phyloP scores from a whole-genome alignment of 176 grass and related monocot species.

The Cocos nucifera region DNA sequence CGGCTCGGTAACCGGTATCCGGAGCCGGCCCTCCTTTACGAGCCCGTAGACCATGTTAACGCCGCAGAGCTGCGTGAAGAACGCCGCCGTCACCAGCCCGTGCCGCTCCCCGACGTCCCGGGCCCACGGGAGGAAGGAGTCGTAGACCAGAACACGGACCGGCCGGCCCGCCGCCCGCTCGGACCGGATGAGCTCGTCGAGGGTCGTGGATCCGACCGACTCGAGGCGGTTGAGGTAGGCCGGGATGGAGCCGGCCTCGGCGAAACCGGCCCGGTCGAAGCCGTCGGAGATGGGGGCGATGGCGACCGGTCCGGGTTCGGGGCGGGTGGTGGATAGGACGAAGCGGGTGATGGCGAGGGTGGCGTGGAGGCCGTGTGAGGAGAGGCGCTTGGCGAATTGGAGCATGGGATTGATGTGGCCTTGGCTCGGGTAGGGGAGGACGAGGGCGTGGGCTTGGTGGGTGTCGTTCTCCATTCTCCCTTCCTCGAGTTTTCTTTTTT shows the following conservation, averaged over 20 bases:
- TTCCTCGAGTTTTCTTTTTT: neutral
- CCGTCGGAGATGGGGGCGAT: constrained; percentile 65
- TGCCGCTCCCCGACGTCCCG: constrained; percentile 5
- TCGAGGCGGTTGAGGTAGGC: constrained; percentile 44
- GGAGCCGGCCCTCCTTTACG: constrained; percentile 17
- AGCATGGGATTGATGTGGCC: constrained; percentile 83
- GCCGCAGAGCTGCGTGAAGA: constrained; percentile 69
- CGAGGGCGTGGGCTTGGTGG: constrained; percentile 19
- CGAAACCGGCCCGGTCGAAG: constrained; percentile 34
- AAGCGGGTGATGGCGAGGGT: constrained; percentile 50
- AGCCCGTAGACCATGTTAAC: constrained; percentile 46
- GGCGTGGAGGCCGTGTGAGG: constrained; percentile 36
- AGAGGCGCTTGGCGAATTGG: constrained; percentile 63
- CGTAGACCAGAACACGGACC: constrained; percentile 44
- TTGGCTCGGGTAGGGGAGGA: constrained; percentile 73
- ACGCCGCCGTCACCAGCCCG: constrained; percentile 23
- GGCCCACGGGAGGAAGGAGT: constrained; percentile 33
- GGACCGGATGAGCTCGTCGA: constrained; percentile 32
- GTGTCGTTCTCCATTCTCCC: neutral
- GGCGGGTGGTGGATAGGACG: constrained; percentile 35
- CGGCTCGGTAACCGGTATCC: constrained; percentile 23
- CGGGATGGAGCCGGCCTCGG: constrained; percentile 17
- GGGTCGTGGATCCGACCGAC: constrained; percentile 31
- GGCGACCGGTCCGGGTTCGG: constrained; percentile 9
- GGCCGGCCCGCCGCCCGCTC: constrained; percentile 32